A percentile compares a stretch with the other conserved stretches of the same genome.
Conservation (phyloP, 225 moss, liverwort and hornwort genomes). For the Marchantia paleacea region DNA sequence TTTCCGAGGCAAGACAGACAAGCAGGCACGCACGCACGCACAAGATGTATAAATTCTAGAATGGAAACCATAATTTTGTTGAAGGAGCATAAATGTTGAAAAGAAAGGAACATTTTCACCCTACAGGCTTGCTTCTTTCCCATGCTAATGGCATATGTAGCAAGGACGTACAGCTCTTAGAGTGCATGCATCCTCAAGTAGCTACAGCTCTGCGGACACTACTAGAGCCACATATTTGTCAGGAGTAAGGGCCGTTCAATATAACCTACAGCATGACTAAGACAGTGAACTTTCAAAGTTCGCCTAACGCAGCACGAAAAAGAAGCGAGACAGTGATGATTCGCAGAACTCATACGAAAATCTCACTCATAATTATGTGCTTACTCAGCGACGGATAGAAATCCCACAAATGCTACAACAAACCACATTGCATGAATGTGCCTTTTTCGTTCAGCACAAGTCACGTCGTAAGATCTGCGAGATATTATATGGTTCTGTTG, state of each 20-base stretch:
- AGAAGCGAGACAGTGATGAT: constrained; percentile 3
- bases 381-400: neutral
- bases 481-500: constrained; percentile 14
- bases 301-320: constrained; percentile 5
- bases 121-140: neutral
- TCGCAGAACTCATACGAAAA: neutral
- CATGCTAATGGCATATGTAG: neutral
- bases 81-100: neutral
- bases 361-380: neutral
- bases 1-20: neutral
- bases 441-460: constrained; percentile 13
- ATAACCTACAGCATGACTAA: neutral
- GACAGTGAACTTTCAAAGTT: neutral
- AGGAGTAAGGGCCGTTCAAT: neutral
- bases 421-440: constrained; percentile 14
- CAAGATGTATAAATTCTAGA: neutral
- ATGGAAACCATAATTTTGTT: neutral
- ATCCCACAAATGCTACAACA: constrained; percentile 2
- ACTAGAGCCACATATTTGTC: neutral
- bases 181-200: neutral
- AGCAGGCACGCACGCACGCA: neutral
- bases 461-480: constrained; percentile 11
- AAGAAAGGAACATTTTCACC: neutral
- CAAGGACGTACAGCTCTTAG: neutral
- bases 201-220: neutral